Base-by-base conservation (phyloP, 306 rosid species). In the Inga leiocalycina region DNA sequence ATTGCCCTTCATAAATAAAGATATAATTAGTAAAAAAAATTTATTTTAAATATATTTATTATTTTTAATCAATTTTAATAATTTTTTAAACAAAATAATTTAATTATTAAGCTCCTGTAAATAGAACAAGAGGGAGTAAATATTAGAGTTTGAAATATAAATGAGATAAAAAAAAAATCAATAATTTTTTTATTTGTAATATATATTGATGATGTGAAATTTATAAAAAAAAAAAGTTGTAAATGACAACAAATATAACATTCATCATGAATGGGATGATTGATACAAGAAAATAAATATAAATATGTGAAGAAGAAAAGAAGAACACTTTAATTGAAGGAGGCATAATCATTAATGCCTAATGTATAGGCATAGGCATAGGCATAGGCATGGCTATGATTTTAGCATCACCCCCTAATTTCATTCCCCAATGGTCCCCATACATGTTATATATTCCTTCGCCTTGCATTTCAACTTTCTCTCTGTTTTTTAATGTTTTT, bases 301-400 rank as follows among this genome's bases (percentile, higher is more conserved):
- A 6, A 62, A 24, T 27, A 34, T 6, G 74, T 67, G 20, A 74
- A 51, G 35, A 35, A 70, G 49, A 70, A n/a, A 11, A 8, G 76
- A 22, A 11, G 19, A 66, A 46, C 8, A 19, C 8, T 52, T 62
- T 79, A 5, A 86, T 61, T 59, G 77, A 57, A 69, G 12, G 64
- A 71, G 20, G 51, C 20, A 8, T 80, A 77, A 75, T 62, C 46
- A 70, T 79, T 57, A 62, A 37, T 77, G 74, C 79, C 78, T 75
- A 27, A 79, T 12, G 45, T 3, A 7, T 72, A 74, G 79, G 86
- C 35, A 34, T 59, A 64, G 54, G n/a, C 8, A 6, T 72, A 74
- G 79, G 83, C 22, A 34, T 57, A 64, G 76, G 84, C 54, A 59
- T 75, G 41, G 71, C 61, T 43, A 79, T 83, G 82, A 86, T 75